Percentiles rank a stretch among this genome's conserved stretches.
These are phyloP conservation scores for Fraxinus floribunda DNA, from an alignment of 305 asterid species.

Conservation along the genomic window DNA sequence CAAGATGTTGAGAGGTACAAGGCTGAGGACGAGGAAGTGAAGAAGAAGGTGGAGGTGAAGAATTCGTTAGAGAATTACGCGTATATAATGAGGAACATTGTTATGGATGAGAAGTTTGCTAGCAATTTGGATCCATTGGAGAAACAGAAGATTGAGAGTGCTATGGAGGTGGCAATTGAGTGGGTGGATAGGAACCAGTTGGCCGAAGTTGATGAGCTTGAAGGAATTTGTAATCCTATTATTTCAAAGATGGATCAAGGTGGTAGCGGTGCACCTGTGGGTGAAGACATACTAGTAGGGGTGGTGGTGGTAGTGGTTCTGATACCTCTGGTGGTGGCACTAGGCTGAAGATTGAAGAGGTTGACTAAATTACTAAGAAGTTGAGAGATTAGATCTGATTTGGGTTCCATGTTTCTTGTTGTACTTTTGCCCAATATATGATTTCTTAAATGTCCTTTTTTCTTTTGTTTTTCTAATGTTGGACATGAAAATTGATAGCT, in stretches of 20 bases:
- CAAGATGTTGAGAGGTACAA: conserved; percentile 52
- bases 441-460: no score
- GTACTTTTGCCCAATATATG: no score
- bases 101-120: no score
- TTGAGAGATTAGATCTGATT: neutral
- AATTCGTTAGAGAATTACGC: no score
- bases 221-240: conserved; percentile 48
- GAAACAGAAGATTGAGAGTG: conserved; percentile 30
- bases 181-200: conserved; percentile 59
- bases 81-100: no score
- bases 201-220: conserved; percentile 67
- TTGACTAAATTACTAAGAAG: conserved; percentile 31
- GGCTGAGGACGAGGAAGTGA: conserved; percentile 58
- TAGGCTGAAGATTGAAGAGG: conserved; percentile 61
- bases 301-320: neutral
- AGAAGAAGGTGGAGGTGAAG: conserved; percentile 28
- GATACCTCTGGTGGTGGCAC: conserved; percentile 22
- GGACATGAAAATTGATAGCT: no score
- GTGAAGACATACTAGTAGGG: conserved; percentile 23
- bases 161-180: conserved; percentile 42
- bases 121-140: no score
- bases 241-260: conserved; percentile 53
- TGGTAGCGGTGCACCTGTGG: conserved; percentile 34
- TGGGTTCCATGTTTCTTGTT: neutral
- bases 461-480: no score